Evolutionary conservation across 495 filamentous ascomycete genomes (phyloP).

Genomic region (Penicillium roqueforti): DNA sequence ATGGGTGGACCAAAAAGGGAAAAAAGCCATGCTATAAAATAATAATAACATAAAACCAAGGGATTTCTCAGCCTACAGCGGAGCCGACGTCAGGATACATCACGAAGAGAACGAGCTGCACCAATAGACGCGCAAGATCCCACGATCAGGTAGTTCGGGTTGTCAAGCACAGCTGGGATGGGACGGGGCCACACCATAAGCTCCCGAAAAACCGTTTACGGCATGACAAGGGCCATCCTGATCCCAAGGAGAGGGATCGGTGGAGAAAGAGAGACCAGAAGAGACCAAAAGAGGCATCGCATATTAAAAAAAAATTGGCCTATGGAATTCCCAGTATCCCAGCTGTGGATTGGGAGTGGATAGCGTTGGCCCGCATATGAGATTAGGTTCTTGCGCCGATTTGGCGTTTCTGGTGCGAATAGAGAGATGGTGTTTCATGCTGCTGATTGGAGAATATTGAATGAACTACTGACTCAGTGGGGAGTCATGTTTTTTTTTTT

Average conservation of each 20-base stretch:
- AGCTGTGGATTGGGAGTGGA: constrained; percentile 9
- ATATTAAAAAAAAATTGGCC: background rate
- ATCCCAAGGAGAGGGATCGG: constrained; percentile 8
- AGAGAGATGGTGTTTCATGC: background rate
- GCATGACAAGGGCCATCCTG: constrained; percentile 8
- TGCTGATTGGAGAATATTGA: constrained; percentile 16
- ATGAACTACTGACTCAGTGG: constrained; percentile 14
- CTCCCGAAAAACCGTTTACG: constrained; percentile 28
- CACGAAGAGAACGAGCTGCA: constrained; percentile 28
- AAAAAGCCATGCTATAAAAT: constrained; percentile 10
- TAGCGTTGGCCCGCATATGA: constrained; percentile 4
- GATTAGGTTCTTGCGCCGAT: constrained; percentile 27
- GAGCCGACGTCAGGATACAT: constrained; percentile 26
- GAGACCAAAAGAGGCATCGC: background rate
- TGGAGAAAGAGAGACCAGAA: background rate
- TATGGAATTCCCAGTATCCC: background rate
- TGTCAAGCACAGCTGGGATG: constrained; percentile 24
- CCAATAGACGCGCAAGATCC: constrained; percentile 28
- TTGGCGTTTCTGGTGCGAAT: constrained; percentile 4
- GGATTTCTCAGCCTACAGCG: constrained; percentile 19
- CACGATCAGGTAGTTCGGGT: constrained; percentile 15
- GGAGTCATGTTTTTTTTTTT: background rate
- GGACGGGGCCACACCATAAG: constrained; percentile 16
- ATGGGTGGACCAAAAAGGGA: background rate
- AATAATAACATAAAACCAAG: background rate